Conservation (phyloP, 1,284 basidiomycete species). For the Fomitopsis betulina region DNA sequence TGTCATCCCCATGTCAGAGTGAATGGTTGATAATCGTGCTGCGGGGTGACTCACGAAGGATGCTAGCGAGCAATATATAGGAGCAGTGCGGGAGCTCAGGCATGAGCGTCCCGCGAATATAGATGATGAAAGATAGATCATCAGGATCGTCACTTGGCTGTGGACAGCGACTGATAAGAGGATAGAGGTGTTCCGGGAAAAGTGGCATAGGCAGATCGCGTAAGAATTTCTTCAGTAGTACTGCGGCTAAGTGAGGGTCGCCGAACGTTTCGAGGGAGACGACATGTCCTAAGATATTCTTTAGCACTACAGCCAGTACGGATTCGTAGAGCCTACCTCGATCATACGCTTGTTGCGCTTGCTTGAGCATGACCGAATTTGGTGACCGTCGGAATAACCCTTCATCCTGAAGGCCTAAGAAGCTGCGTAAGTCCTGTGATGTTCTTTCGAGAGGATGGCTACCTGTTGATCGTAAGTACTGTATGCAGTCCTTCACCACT, state of each 20-base stretch:
- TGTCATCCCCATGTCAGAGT: conserved; percentile 23
- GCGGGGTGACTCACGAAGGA: conserved; percentile 55
- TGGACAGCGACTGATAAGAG: conserved; percentile 65
- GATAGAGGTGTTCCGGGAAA: conserved; percentile 67
- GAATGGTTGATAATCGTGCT: background rate
- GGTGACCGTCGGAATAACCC: conserved; percentile 81
- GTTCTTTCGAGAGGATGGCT: conserved; percentile 1
- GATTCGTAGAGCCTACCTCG: conserved; percentile 41
- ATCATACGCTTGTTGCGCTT: conserved; percentile 79
- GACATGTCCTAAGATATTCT: conserved; percentile 51
- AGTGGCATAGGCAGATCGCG: conserved; percentile 74
- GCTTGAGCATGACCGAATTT: conserved; percentile 60
- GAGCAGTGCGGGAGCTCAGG: conserved; percentile 63
- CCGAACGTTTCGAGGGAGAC: conserved; percentile 69
- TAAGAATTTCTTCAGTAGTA: conserved; percentile 81
- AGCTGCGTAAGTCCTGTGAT: conserved; percentile 2
- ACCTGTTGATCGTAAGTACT: conserved; percentile 64
- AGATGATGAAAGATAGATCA: conserved; percentile 54
- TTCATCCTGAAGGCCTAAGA: conserved; percentile 61
- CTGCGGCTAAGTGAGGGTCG: conserved; percentile 79
- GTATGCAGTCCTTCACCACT: conserved; percentile 73
- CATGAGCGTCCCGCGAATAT: conserved; percentile 64
- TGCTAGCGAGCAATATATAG: conserved; percentile 68
- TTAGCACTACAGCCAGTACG: conserved; percentile 6
- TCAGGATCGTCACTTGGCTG: conserved; percentile 43